phyloP scores from a whole-genome alignment of 306 rosid genomes.

The Vigna unguiculata region DNA sequence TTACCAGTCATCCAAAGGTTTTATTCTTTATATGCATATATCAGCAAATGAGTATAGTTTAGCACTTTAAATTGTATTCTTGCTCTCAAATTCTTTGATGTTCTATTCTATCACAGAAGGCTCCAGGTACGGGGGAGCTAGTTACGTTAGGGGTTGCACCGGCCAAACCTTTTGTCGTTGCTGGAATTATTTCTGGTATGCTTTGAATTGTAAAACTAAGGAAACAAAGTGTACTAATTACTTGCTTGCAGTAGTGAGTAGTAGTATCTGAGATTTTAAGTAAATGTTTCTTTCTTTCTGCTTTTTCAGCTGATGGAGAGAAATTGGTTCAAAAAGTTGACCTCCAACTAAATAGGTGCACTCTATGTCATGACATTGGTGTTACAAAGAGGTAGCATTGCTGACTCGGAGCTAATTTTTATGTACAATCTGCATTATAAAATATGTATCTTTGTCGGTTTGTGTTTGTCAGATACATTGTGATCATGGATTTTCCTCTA shows the following conservation, averaged over 20 bases:
- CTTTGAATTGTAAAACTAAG: constrained; percentile 2
- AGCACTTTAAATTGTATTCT: neutral
- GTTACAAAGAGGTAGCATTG: constrained; percentile 61
- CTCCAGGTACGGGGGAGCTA: constrained; percentile 64
- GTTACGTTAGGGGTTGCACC: constrained; percentile 64
- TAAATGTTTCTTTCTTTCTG: neutral
- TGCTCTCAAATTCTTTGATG: neutral
- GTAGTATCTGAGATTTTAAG: neutral
- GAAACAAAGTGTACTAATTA: neutral
- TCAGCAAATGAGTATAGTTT: neutral
- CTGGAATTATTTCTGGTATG: constrained; percentile 79
- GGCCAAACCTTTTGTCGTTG: constrained; percentile 57
- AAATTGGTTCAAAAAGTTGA: constrained; percentile 65
- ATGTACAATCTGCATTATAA: neutral
- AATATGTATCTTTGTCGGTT: constrained; percentile 3
- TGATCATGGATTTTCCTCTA: constrained; percentile 74
- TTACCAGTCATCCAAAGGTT: constrained; percentile 78
- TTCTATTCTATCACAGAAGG: constrained; percentile 55
- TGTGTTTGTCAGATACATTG: constrained; percentile 60
- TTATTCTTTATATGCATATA: neutral
- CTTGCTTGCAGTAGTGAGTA: neutral
- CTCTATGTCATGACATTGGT: constrained; percentile 71
- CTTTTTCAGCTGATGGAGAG: constrained; percentile 68
- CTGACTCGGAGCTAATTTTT: neutral
- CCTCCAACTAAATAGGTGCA: constrained; percentile 58